These are phyloP conservation scores for Nakazawaea molendinolei DNA, from an alignment of 805 yeast species.

Conservation along the genomic window DNA sequence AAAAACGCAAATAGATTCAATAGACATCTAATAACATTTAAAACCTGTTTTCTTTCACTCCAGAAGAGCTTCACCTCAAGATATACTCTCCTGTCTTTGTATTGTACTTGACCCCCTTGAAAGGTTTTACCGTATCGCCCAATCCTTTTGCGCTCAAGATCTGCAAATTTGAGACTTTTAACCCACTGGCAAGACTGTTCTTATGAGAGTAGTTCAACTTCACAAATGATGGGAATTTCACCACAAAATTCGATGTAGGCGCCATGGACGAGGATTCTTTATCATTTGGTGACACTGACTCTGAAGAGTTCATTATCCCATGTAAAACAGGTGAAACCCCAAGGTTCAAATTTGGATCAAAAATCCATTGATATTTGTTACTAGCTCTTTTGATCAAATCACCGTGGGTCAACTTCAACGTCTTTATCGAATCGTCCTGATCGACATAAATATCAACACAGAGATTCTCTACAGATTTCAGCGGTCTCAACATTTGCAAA, in stretches of 20 bases:
- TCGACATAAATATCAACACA: slow-evolving; percentile 28
- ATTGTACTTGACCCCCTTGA: slow-evolving; percentile 83
- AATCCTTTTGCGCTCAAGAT: slow-evolving; percentile 52
- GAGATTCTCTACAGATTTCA: slow-evolving; percentile 42
- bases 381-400: slow-evolving; percentile 51
- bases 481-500: slow-evolving; percentile 37
- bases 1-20: too few species aligned
- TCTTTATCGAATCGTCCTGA: slow-evolving; percentile 33
- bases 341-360: slow-evolving; percentile 48
- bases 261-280: slow-evolving; percentile 3
- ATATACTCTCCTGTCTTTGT: slow-evolving; percentile 58
- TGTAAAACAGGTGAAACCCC: slow-evolving; percentile 66
- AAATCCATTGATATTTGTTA: slow-evolving; percentile 61
- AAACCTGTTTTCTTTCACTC: too few species aligned
- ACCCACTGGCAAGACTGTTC: slow-evolving; percentile 73
- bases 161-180: slow-evolving; percentile 59
- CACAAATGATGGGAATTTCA: slow-evolving; percentile 35
- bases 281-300: background rate
- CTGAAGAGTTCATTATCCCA: slow-evolving; percentile 37
- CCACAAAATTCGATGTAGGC: slow-evolving; percentile 2
- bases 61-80: slow-evolving; percentile 26
- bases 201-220: slow-evolving; percentile 48
- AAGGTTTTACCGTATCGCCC: slow-evolving; percentile 62
- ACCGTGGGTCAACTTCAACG: slow-evolving; percentile 68
- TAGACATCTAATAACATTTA: too few species aligned